Evolutionary conservation across 768 basidiomycete species (phyloP).

Genomic region (Suillus weaverae): DNA sequence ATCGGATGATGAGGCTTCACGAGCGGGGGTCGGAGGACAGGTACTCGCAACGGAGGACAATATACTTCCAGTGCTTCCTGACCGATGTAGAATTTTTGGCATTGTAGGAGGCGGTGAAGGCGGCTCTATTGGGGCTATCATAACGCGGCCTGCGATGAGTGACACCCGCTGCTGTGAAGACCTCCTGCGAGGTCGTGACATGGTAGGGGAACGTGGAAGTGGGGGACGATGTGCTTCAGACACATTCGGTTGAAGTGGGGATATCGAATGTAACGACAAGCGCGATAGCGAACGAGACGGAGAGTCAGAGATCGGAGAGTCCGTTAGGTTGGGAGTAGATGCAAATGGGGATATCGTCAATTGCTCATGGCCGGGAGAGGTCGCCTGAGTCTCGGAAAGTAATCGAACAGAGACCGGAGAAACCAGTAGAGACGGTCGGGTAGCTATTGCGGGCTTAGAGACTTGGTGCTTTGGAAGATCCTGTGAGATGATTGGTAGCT

Average conservation of each 20-base stretch:
- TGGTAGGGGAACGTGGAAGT: constrained; percentile 50
- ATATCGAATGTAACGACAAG: constrained; percentile 1
- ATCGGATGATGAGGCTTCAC: constrained; percentile 38
- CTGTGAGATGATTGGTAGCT: constrained; percentile 11
- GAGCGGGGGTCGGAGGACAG: constrained; percentile 60
- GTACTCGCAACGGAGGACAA: constrained; percentile 62
- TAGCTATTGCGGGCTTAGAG: constrained; percentile 12
- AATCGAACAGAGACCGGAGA: constrained; percentile 17
- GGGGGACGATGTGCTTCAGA: constrained; percentile 28
- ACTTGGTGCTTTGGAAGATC: constrained; percentile 16
- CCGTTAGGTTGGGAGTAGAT: constrained; percentile 29
- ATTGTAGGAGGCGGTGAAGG: constrained; percentile 62
- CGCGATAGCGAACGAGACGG: constrained; percentile 26
- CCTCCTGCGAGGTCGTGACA: constrained; percentile 66
- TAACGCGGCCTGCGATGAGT: constrained; percentile 78
- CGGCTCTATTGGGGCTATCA: constrained; percentile 74
- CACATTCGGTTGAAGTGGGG: constrained; percentile 20
- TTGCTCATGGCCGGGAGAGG: constrained; percentile 27
- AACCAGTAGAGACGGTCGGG: constrained; percentile 16
- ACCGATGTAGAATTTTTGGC: constrained; percentile 63
- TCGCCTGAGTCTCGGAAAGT: constrained; percentile 26
- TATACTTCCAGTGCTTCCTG: constrained; percentile 61
- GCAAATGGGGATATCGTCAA: constrained; percentile 28
- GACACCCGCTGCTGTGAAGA: constrained; percentile 87
- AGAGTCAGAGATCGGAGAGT: constrained; percentile 29